A percentile compares a stretch with the other conserved stretches of the same genome.
These are phyloP conservation scores for Clitopilus hobsonii DNA, from an alignment of 768 basidiomycete genomes.

Conservation along the genomic window DNA sequence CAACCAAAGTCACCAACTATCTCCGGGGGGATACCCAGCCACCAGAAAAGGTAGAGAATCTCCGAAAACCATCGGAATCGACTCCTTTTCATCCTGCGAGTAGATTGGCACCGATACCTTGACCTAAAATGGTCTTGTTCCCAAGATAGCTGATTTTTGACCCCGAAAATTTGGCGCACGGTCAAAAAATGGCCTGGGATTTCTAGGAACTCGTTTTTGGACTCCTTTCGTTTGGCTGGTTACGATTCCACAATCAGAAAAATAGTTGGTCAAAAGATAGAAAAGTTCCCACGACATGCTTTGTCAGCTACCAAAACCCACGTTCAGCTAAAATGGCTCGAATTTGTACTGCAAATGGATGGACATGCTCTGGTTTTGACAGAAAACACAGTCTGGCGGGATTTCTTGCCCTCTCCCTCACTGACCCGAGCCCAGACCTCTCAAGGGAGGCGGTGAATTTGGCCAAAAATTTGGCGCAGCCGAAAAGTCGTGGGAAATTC, in stretches of 20 bases:
- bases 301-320: no score
- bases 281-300: no score
- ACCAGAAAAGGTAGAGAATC: background rate
- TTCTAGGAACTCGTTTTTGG: background rate
- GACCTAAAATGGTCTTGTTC: no score
- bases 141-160: no score
- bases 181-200: background rate
- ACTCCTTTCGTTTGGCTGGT: background rate
- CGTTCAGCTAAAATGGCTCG: no score
- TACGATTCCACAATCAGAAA: no score
- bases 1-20: background rate
- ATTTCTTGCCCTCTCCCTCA: no score
- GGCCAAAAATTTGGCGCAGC: conserved; percentile 6
- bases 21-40: background rate
- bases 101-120: background rate
- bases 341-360: no score
- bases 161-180: background rate
- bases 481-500: conserved; percentile 20
- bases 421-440: no score
- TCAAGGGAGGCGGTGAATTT: background rate
- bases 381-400: no score
- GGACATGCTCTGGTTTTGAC: no score
- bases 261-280: no score
- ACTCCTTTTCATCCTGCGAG: background rate
- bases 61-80: background rate